Evolutionary conservation across 495 filamentous ascomycete species (phyloP), one percentile per base, ranked within the genome.

Genomic region (Hypoxylon subgilvum): DNA sequence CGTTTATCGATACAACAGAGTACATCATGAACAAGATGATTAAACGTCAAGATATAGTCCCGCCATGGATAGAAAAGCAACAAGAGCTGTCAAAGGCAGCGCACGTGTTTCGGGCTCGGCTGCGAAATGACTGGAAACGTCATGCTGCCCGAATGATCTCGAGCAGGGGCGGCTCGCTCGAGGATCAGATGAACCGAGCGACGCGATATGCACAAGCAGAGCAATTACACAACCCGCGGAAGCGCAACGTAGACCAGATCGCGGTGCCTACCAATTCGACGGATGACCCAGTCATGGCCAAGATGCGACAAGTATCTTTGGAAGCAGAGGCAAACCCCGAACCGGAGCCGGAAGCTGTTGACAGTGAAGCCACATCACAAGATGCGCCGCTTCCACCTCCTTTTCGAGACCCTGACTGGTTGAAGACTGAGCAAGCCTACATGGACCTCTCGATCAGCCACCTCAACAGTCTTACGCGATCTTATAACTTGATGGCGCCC

Each of bases 11-110:
- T 69, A 97, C 94, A 1, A 97, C 95, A 0, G 93, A 96, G 72
- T 97, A 96, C 69, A 90, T 97, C 62, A 87, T 98, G 86, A 98
- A 98, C 70, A 96, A 95, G 74, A 97, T 97, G 68, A 97, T 98
- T 57, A 88, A 97, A 74, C 88, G 89, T 49, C 94, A 98, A 70
- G 94, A 89, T 7, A 85, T 90, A 36, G 85, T 88, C 2, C 88
- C 88, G 0, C 88, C 87, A 0, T 91, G 88, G 95, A 97, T 98
- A 41, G 94, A 97, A 71, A 97, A 97, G 69, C 94, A 98, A 71
- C 94, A 97, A 70, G 92, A 97, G 63, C 76, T 98, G 6, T 79
- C 86, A 4, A 84, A 79, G 47, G 83, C 88, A 9, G 79, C 86
- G 5, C 79, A 77, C 35, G 76, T 79, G 5, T 97, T 98, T 70